Base-by-base conservation (phyloP, 306 rosid species). In the Alnus rubra region DNA sequence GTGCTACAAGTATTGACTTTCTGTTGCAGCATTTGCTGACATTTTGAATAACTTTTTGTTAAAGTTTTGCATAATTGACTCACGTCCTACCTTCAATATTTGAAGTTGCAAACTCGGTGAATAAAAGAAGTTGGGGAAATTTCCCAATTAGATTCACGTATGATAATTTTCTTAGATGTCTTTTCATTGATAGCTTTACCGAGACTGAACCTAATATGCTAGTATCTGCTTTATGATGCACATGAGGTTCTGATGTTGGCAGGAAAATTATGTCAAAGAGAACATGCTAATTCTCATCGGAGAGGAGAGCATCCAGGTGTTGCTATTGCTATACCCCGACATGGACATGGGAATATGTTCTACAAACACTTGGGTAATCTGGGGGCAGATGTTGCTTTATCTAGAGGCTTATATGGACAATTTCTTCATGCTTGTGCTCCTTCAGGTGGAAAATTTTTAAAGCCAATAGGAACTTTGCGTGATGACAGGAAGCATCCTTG, bases 211-310 rank as follows among this genome's bases (percentile, higher is more conserved):
- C 4, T 2, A 23, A 16, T 48, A 31, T 15, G n/a, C 42, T 44
- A 23, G 19, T 45, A 59, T 33, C 19, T 64, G 30, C 35, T 64
- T 7, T 82, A 55, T 59, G 55, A 74, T 78, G 47, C 37, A 50
- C 56, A 30, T 1, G 19, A 64, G 63, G 28, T 58, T 82, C 54
- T 73, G 69, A 28, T 71, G 31, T 84, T 84, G 84, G 82, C 92
- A 92, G 97, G 98, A 71, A 83, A 78, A 83, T 85, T 71, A 4
- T 79, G 80, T 74, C 75, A 75, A 79, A 77, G 76, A 2, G 88
- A 85, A 75, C 88, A 69, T 71, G 83, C 82, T 60, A 15, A 74
- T 62, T 84, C 91, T 13, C 82, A 53, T 76, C 84, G 47, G 16
- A 85, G 79, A 84, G 80, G 79, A 69, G 85, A 84, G 9, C 60